Conservation (phyloP, 2,329 filamentous ascomycete genomes). For the Pseudofabraea citricarpa region DNA sequence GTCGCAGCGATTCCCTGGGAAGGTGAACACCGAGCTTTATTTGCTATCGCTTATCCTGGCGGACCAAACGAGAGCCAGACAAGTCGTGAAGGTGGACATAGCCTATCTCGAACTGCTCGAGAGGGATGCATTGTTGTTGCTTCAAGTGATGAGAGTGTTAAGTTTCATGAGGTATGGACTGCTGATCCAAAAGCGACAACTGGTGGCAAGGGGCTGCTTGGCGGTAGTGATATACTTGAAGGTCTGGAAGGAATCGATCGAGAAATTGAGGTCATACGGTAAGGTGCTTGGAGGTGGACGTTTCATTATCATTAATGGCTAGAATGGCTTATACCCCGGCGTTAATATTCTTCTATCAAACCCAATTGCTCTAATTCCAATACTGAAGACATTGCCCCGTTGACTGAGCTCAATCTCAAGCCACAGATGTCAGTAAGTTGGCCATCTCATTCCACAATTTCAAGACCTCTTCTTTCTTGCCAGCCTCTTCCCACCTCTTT, state of each 20-base stretch:
- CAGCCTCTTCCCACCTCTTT: not conserved
- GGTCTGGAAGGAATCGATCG: slow-evolving; percentile 74
- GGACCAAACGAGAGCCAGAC: slow-evolving; percentile 37
- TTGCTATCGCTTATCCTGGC: slow-evolving; percentile 80
- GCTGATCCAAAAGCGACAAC: slow-evolving; percentile 50
- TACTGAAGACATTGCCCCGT: too few relatives aligned
- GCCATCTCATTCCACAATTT: not conserved
- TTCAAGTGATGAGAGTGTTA: slow-evolving; percentile 85
- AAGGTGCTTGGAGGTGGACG: not conserved
- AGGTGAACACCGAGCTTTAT: slow-evolving; percentile 73
- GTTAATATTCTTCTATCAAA: slow-evolving; percentile 3
- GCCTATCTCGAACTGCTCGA: slow-evolving; percentile 50
- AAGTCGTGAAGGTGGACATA: slow-evolving; percentile 44
- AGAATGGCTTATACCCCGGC: slow-evolving; percentile 3
- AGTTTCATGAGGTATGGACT: slow-evolving; percentile 95
- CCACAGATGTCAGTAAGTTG: too few relatives aligned
- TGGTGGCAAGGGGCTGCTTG: slow-evolving; percentile 57
- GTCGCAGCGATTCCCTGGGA: slow-evolving; percentile 83
- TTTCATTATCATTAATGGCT: not conserved
- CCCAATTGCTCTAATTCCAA: not conserved
- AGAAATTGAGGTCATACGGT: slow-evolving; percentile 67
- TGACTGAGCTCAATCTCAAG: too few relatives aligned
- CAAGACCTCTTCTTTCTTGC: not conserved
- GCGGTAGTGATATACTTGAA: slow-evolving; percentile 82
- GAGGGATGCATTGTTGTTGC: slow-evolving; percentile 89